Percentiles rank a stretch among this genome's conserved stretches.
Conservation (phyloP, 805 yeast species). For the Candida dajiaensis region DNA sequence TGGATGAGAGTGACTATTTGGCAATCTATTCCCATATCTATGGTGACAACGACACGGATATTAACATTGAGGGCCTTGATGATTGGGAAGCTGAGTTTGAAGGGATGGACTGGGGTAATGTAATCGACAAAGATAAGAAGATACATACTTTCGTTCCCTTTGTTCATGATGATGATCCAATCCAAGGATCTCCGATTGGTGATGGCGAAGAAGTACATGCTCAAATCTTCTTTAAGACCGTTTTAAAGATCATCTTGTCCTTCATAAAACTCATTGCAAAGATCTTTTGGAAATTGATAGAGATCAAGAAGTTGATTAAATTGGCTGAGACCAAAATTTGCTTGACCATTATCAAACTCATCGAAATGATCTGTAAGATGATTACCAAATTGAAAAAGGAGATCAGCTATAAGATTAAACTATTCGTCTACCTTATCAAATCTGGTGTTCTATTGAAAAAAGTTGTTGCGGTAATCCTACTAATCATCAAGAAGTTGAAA, state of each 20-base stretch:
- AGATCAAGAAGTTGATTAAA: constrained; percentile 15
- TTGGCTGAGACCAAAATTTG: constrained; percentile 12
- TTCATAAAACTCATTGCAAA: constrained; percentile 12
- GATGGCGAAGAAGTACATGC: constrained; percentile 1
- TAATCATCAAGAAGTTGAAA: constrained; percentile 14
- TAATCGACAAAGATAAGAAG: not conserved
- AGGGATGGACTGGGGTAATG: constrained; percentile 1
- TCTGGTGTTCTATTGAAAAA: constrained; percentile 11
- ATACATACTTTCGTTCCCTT: constrained; percentile 8
- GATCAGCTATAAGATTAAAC: constrained; percentile 8
- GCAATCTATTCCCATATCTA: constrained; percentile 14
- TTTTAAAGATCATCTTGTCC: constrained; percentile 11
- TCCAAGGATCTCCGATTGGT: not conserved
- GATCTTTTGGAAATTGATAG: constrained; percentile 15
- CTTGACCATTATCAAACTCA: constrained; percentile 8
- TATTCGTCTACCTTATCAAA: constrained; percentile 10
- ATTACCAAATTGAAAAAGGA: constrained; percentile 10
- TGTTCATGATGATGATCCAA: constrained; percentile 3
- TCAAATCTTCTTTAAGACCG: constrained; percentile 6
- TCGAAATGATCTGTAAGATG: constrained; percentile 9
- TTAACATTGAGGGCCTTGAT: not conserved
- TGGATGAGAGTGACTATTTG: constrained; percentile 14
- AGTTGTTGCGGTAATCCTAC: constrained; percentile 6
- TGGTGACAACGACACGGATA: constrained; percentile 1
- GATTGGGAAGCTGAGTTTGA: constrained; percentile 1